Conservation (phyloP, 805 yeast genomes). For the Metschnikowia continentalis region DNA sequence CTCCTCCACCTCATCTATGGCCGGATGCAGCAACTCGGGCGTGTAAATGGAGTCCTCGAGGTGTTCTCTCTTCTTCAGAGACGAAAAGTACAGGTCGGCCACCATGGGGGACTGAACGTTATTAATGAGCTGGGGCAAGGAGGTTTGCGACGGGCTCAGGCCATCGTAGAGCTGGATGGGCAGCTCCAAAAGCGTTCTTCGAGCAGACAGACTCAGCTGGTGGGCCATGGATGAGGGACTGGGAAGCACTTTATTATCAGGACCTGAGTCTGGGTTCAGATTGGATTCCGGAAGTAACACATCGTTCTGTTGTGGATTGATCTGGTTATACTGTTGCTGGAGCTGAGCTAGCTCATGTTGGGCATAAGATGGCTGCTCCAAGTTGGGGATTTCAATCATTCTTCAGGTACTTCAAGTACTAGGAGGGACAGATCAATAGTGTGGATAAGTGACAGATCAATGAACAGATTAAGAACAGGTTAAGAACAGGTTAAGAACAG, state of each 20-base stretch:
- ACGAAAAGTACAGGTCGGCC: conserved; percentile 15
- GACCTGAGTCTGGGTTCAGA: not conserved
- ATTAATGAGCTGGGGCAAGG: conserved; percentile 12
- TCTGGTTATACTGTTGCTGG: conserved; percentile 16
- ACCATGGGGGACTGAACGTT: conserved; percentile 14
- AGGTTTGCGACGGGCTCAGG: conserved; percentile 8
- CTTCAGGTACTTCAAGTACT: not conserved
- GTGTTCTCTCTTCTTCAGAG: conserved; percentile 3
- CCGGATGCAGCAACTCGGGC: conserved; percentile 4
- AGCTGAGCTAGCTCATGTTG: conserved; percentile 16
- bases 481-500: too few species aligned
- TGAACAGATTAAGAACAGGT: too few species aligned
- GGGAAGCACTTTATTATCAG: not conserved
- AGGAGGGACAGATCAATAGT: too few species aligned
- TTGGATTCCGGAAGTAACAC: conserved; percentile 6
- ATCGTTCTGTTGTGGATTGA: not conserved
- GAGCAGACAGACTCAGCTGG: conserved; percentile 6
- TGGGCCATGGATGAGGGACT: not conserved
- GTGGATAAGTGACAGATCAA: too few species aligned
- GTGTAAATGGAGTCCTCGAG: conserved; percentile 3
- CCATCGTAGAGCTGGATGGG: conserved; percentile 11
- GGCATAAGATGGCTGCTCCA: conserved; percentile 27
- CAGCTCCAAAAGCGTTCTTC: conserved; percentile 8
- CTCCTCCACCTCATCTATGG: conserved; percentile 3
- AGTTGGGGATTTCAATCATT: conserved; percentile 46